Evolutionary conservation across 2,329 filamentous ascomycete genomes (phyloP).

Genomic region (Hypomyces perniciosus): DNA sequence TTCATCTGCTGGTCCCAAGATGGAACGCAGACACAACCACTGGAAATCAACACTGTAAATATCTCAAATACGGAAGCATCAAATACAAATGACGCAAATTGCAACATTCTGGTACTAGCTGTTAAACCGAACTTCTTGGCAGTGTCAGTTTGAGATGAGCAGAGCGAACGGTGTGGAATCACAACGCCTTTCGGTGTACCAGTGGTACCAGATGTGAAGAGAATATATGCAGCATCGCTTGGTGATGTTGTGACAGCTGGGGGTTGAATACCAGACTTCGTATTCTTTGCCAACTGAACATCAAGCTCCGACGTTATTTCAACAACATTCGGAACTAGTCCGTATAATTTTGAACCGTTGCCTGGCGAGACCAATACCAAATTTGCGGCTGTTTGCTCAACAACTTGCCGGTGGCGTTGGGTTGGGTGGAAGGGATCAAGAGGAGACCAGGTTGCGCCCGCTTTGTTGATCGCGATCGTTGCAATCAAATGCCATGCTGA

Average conservation of each 20-base stretch:
- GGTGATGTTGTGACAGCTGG: neutral
- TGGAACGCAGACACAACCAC: slow-evolving; percentile 6
- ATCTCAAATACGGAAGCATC: slow-evolving; percentile 3
- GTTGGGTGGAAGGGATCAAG: too few relatives aligned
- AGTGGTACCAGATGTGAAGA: slow-evolving; percentile 18
- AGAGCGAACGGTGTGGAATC: slow-evolving; percentile 11
- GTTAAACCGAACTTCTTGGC: neutral
- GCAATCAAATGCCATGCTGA: too few relatives aligned
- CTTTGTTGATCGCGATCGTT: too few relatives aligned
- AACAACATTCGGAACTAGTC: too few relatives aligned
- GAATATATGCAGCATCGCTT: slow-evolving; percentile 12
- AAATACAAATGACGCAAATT: slow-evolving; percentile 9
- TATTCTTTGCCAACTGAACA: neutral
- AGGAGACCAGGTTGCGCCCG: too few relatives aligned
- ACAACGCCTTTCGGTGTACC: slow-evolving; percentile 17
- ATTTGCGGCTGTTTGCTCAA: too few relatives aligned
- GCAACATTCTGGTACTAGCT: slow-evolving; percentile 3
- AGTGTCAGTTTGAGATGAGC: neutral
- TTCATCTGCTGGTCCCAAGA: slow-evolving; percentile 4
- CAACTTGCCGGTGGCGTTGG: too few relatives aligned
- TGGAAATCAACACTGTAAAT: neutral
- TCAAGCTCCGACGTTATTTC: neutral
- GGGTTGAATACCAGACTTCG: neutral
- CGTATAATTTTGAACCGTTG: too few relatives aligned
- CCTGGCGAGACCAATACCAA: too few relatives aligned